phyloP scores from a whole-genome alignment of 1,139 yeast species.

The Debaryomyces robertsiae region DNA sequence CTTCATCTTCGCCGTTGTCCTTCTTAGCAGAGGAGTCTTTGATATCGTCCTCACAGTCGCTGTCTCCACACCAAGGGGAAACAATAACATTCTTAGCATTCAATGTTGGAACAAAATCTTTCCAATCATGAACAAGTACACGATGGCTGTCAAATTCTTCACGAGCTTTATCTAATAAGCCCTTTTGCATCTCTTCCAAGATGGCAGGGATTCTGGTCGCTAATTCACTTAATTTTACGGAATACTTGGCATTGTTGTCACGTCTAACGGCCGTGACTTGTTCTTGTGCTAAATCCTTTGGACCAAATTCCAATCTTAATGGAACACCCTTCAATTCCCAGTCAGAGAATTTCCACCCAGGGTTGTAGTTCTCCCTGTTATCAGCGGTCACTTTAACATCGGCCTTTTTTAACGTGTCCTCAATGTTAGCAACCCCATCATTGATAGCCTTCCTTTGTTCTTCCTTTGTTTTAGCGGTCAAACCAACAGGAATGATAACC shows the following conservation, averaged over 20 bases:
- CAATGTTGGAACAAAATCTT: slow-evolving; percentile 89
- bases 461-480: slow-evolving; percentile 81
- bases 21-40: slow-evolving; percentile 89
- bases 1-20: slow-evolving; percentile 79
- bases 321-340: slow-evolving; percentile 98
- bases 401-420: slow-evolving; percentile 53
- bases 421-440: slow-evolving; percentile 70
- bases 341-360: slow-evolving; percentile 99
- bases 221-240: slow-evolving; percentile 65
- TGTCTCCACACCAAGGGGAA: slow-evolving; percentile 97
- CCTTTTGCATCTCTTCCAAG: slow-evolving; percentile 78
- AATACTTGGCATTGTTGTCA: slow-evolving; percentile 77
- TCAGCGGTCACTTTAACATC: slow-evolving; percentile 82
- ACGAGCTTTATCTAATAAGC: slow-evolving; percentile 77
- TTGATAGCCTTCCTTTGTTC: slow-evolving; percentile 72
- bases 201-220: slow-evolving; percentile 71
- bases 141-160: slow-evolving; percentile 81
- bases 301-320: slow-evolving; percentile 91
- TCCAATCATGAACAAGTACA: slow-evolving; percentile 79
- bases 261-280: slow-evolving; percentile 92
- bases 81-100: slow-evolving; percentile 88
- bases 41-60: slow-evolving; percentile 95
- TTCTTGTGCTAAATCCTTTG: slow-evolving; percentile 81
- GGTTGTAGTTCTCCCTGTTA: slow-evolving; percentile 90
- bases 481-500: slow-evolving; percentile 92